These are phyloP conservation scores for Nakazawaea wickerhamii DNA, from an alignment of 805 yeast genomes.

Conservation along the genomic window DNA sequence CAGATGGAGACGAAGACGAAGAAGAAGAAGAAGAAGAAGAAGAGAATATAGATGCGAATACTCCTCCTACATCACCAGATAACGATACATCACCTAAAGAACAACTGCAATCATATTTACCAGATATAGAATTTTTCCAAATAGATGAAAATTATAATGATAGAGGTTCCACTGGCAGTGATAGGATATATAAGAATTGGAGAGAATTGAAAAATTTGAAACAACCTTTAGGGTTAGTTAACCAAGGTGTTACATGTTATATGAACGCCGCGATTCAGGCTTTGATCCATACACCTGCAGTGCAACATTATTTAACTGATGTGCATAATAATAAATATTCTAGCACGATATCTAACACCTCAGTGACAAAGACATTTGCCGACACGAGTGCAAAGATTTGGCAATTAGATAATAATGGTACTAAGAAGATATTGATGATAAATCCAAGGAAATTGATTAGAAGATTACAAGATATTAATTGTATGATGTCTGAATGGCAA, in stretches of 20 bases:
- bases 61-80: slow-evolving; percentile 30
- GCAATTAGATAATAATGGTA: slow-evolving; percentile 41
- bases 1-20: not conserved
- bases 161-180: slow-evolving; percentile 56
- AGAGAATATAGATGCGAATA: slow-evolving; percentile 22
- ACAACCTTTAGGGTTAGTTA: slow-evolving; percentile 71
- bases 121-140: slow-evolving; percentile 43
- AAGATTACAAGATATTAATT: slow-evolving; percentile 76
- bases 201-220: slow-evolving; percentile 39
- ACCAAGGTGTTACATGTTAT: slow-evolving; percentile 95
- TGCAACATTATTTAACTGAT: slow-evolving; percentile 75
- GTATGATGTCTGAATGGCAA: slow-evolving; percentile 96
- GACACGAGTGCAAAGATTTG: slow-evolving; percentile 68
- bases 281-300: slow-evolving; percentile 83
- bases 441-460: slow-evolving; percentile 73
- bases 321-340: slow-evolving; percentile 50
- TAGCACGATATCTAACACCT: slow-evolving; percentile 39
- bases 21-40: slow-evolving; percentile 16
- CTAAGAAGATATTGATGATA: slow-evolving; percentile 40
- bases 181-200: slow-evolving; percentile 70
- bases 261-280: slow-evolving; percentile 95
- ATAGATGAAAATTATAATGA: slow-evolving; percentile 55
- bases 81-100: slow-evolving; percentile 21
- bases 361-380: slow-evolving; percentile 64
- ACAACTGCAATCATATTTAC: slow-evolving; percentile 23